Evolutionary conservation across 768 basidiomycete genomes (phyloP), one percentile per base, ranked within the genome.

Genomic region (Pleurotus djamor): DNA sequence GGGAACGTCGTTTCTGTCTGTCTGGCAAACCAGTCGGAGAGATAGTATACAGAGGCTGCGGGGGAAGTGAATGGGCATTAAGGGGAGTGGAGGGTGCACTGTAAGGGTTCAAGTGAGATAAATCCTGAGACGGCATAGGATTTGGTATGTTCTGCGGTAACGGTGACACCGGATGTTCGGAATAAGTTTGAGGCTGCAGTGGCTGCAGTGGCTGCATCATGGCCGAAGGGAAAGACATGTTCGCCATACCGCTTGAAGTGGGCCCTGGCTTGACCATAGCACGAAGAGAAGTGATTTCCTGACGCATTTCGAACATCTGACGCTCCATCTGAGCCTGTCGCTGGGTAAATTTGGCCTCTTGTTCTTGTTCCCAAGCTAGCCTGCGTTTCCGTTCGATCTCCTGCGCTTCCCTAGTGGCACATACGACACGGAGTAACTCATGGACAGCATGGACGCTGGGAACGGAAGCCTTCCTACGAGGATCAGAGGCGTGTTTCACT

Each of bases 281-380:
- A 60, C 76, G 78, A 54, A 87, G 74, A 14, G 71, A 65, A 33
- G 74, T 65, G 58, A 87, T 74, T 65, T 87, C 82, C 62, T 79
- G 77, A 28, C 77, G 82, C 78, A 87, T 78, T 60, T 80, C 80
- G 3, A 75, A 62, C 62, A 90, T 75, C 50, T 79, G 78, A 17
- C 76, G 72, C 65, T 89, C 85, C 75, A 83, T 80, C 66, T 87
- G 84, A 32, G 79, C 81, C 60, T 88, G 82, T 48, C 76, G 71
- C 62, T 84, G 81, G 12, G 71, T 64, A 52, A 76, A 79, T 64
- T 79, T 87, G 8, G 79, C 79, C 72, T 90, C 90, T 61, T 88
- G 85, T 59, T 87, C 85, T 63, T 80, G 76, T 65, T 92, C 90
- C 89, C 90, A 91, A 38, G 75, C 81, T 6, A 79, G 57, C 50